Conservation (phyloP, 2,329 filamentous ascomycete species). For the Metarhizium robertsii region DNA sequence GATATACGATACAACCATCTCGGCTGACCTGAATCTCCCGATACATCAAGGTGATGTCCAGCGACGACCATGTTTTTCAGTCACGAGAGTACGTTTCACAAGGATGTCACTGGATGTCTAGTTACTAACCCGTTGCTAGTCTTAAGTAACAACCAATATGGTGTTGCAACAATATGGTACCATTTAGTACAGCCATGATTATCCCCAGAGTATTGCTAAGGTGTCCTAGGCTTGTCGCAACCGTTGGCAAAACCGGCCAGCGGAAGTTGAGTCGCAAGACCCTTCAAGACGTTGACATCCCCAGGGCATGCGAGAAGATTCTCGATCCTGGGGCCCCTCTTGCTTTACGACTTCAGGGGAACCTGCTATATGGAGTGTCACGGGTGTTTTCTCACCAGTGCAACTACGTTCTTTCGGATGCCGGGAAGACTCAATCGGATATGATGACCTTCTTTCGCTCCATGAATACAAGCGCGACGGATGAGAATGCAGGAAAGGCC, state of each 20-base stretch:
- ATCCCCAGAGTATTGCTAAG: neutral
- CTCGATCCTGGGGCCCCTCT: slow-evolving; percentile 72
- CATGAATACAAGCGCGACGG: slow-evolving; percentile 46
- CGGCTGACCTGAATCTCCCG: too few relatives aligned
- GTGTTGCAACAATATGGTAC: slow-evolving; percentile 90
- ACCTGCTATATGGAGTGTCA: slow-evolving; percentile 75
- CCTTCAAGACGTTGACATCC: slow-evolving; percentile 79
- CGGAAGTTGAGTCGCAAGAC: slow-evolving; percentile 75
- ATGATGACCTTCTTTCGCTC: slow-evolving; percentile 60
- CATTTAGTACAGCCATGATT: slow-evolving; percentile 12
- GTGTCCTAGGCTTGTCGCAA: slow-evolving; percentile 71
- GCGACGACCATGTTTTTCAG: slow-evolving; percentile 74
- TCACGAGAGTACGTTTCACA: slow-evolving; percentile 64
- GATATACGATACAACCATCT: too few relatives aligned
- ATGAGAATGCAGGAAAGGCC: slow-evolving; percentile 60
- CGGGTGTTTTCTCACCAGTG: slow-evolving; percentile 84
- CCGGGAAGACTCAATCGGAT: slow-evolving; percentile 62
- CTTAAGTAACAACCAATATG: slow-evolving; percentile 77
- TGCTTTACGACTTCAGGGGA: slow-evolving; percentile 82
- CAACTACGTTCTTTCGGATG: slow-evolving; percentile 73
- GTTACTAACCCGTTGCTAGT: slow-evolving; percentile 36
- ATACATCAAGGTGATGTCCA: neutral
- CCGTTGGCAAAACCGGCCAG: slow-evolving; percentile 64
- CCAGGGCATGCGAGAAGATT: slow-evolving; percentile 83
- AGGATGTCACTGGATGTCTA: neutral